These are phyloP conservation scores for Epichloe hybrida DNA, from an alignment of 2,329 filamentous ascomycete species.

Conservation along the genomic window DNA sequence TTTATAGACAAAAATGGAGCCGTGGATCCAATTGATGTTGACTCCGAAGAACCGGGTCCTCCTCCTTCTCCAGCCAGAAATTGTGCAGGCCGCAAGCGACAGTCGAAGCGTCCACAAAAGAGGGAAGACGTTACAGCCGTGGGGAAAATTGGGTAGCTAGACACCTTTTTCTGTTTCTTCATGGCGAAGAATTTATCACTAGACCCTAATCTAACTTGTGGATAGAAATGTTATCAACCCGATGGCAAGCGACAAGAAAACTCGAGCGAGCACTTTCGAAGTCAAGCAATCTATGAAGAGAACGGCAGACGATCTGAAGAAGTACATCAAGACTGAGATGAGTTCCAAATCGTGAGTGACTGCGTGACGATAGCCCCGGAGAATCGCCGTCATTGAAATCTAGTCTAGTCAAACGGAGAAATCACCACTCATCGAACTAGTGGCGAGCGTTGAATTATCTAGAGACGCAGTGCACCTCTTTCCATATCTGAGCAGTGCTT, in stretches of 20 bases:
- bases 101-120: not conserved
- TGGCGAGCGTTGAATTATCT: not conserved
- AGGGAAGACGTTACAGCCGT: not conserved
- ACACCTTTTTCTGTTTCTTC: not conserved
- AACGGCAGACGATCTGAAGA: not conserved
- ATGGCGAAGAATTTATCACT: too few species aligned
- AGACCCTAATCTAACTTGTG: not conserved
- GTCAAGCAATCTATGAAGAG: constrained; percentile 2
- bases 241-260: not conserved
- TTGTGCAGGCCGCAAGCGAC: not conserved
- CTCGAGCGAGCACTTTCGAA: not conserved
- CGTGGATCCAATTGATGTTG: not conserved
- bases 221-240: not conserved
- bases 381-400: not conserved
- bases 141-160: not conserved
- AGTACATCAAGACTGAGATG: constrained; percentile 1
- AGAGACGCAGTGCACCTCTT: not conserved
- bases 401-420: not conserved
- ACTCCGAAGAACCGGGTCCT: not conserved
- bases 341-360: not conserved
- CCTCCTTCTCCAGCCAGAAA: not conserved
- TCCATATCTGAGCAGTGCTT: not conserved
- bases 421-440: not conserved
- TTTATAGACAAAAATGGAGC: not conserved
- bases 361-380: not conserved